phyloP scores from a whole-genome alignment of 208 protist genomes.

The Leishmania mexicana region DNA sequence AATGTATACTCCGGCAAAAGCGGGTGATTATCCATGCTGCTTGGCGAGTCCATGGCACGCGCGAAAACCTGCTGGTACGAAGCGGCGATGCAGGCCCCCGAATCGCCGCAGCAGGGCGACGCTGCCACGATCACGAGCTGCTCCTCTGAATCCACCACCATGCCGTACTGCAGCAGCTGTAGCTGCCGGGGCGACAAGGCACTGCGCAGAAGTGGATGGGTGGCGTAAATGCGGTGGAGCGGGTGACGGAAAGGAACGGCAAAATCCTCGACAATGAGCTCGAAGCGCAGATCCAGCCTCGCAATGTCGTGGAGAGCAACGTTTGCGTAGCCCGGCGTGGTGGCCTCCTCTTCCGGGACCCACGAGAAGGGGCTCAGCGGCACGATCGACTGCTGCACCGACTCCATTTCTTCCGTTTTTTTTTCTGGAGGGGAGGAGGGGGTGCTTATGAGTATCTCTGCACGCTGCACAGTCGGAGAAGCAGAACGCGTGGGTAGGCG shows the following conservation, averaged over 20 bases:
- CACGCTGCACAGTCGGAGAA: not conserved
- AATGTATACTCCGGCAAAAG: constrained; percentile 81
- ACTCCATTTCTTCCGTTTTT: constrained; percentile 41
- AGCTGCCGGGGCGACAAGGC: constrained; percentile 77
- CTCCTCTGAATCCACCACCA: constrained; percentile 67
- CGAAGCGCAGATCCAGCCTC: constrained; percentile 66
- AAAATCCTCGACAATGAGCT: constrained; percentile 62
- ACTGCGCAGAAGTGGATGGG: constrained; percentile 57
- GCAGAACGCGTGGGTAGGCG: not conserved
- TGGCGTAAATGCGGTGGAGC: constrained; percentile 50
- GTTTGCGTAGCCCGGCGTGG: constrained; percentile 11
- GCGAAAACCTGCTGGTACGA: constrained; percentile 63
- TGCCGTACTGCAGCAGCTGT: constrained; percentile 82
- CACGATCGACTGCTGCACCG: constrained; percentile 33
- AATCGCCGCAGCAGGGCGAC: constrained; percentile 55
- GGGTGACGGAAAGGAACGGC: constrained; percentile 59
- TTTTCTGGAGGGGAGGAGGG: not conserved
- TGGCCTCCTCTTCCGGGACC: constrained; percentile 24
- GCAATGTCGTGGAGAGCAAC: constrained; percentile 48
- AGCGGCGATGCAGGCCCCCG: constrained; percentile 48
- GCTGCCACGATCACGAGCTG: constrained; percentile 69
- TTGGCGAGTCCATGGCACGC: constrained; percentile 22
- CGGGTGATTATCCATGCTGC: constrained; percentile 49
- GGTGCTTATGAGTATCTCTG: not conserved
- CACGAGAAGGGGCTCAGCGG: constrained; percentile 81